phyloP scores from a whole-genome alignment of 441 rosid species.

The Corymbia citriodora region DNA sequence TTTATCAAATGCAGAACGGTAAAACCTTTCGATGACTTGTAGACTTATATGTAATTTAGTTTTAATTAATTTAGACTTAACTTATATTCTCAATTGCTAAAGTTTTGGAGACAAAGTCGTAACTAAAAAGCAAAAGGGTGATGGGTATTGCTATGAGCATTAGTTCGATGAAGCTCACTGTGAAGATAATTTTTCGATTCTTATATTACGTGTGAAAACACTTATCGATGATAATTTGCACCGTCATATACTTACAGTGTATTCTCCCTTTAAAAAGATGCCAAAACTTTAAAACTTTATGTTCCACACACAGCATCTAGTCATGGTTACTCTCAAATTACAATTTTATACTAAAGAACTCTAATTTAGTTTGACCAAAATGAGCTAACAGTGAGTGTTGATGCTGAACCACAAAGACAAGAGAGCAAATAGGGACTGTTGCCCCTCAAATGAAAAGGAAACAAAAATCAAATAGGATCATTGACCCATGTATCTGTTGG shows the following conservation, averaged over 20 bases:
- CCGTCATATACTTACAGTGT: rapidly evolving
- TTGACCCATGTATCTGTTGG: neutral
- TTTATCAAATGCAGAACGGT: neutral
- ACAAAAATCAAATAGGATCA: neutral
- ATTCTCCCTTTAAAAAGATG: neutral
- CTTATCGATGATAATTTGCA: neutral
- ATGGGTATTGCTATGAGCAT: neutral
- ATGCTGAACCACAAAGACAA: neutral
- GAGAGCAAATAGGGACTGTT: neutral
- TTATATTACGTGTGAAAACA: neutral
- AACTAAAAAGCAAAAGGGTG: neutral
- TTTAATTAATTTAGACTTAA: neutral
- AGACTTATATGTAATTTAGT: neutral
- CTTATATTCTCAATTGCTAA: neutral
- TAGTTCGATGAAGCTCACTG: neutral
- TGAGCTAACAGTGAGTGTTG: neutral
- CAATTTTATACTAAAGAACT: neutral
- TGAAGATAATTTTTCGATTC: neutral
- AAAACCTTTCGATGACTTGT: neutral
- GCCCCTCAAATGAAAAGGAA: neutral
- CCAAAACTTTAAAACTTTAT: neutral
- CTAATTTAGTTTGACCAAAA: neutral
- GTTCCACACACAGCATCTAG: neutral
- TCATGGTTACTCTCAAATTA: neutral
- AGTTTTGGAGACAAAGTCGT: neutral